phyloP scores from a whole-genome alignment of 305 asterid genomes.

The Fraxinus sp. region DNA sequence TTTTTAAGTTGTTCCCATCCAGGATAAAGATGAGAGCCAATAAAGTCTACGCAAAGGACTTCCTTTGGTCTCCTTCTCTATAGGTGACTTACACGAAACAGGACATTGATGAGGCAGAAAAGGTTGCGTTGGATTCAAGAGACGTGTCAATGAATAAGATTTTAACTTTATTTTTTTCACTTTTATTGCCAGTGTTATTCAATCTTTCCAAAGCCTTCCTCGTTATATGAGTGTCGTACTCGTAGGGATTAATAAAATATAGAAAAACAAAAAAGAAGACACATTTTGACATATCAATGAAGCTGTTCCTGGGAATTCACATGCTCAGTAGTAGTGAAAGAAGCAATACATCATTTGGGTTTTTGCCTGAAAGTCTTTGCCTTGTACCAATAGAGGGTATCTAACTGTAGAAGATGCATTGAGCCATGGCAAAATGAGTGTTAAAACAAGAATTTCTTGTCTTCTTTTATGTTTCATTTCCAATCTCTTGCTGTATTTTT shows the following conservation, averaged over 20 bases:
- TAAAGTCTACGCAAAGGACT: conserved; percentile 54
- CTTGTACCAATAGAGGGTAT: not conserved
- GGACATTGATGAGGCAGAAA: conserved; percentile 43
- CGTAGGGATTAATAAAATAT: too few species aligned
- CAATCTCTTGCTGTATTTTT: not conserved
- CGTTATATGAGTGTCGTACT: too few species aligned
- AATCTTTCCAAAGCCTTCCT: too few species aligned
- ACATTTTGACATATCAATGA: not conserved
- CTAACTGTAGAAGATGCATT: not conserved
- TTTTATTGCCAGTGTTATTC: too few species aligned
- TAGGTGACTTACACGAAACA: conserved; percentile 61
- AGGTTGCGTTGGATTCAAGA: conserved; percentile 17
- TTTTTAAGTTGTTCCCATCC: not conserved
- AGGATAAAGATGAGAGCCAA: conserved; percentile 73
- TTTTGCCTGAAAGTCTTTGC: not conserved
- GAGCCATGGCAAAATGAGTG: not conserved
- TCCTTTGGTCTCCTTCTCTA: conserved; percentile 74
- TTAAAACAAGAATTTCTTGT: not conserved
- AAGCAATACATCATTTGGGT: not conserved
- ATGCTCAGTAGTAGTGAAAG: not conserved
- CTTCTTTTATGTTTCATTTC: not conserved
- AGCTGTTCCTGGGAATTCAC: not conserved
- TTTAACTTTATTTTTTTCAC: too few species aligned
- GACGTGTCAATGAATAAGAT: too few species aligned
- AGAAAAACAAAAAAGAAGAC: not conserved